phyloP scores from a whole-genome alignment of 805 yeast genomes.

The Barnettozyma californica region DNA sequence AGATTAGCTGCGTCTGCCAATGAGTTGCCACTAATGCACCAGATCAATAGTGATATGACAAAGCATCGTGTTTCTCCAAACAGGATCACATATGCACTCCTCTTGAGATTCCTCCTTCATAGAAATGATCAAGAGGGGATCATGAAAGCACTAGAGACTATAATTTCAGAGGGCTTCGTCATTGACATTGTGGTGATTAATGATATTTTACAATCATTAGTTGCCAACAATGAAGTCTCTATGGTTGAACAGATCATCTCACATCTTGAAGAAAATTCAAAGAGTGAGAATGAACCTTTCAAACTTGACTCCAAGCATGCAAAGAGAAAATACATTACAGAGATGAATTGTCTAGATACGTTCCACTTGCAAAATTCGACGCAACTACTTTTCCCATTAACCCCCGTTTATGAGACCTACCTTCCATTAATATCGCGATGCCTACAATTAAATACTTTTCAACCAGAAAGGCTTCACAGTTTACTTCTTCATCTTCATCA shows the following conservation, averaged over 20 bases:
- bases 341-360: slow-evolving; percentile 1
- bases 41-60: neutral
- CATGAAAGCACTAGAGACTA: neutral
- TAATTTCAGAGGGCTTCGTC: neutral
- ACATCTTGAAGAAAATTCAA: neutral
- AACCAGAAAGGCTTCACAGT: neutral
- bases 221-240: neutral
- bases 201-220: neutral
- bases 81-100: slow-evolving; percentile 3
- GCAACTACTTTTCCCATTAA: neutral
- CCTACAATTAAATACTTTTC: slow-evolving; percentile 1
- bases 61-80: slow-evolving; percentile 1
- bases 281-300: neutral
- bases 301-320: slow-evolving; percentile 1
- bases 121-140: neutral
- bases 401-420: slow-evolving; percentile 7
- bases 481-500: neutral
- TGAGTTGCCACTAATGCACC: neutral
- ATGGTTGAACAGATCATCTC: neutral
- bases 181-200: slow-evolving; percentile 6
- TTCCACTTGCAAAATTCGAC: neutral
- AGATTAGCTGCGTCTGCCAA: neutral
- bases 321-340: slow-evolving; percentile 1
- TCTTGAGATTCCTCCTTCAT: neutral
- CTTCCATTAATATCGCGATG: neutral